phyloP scores from a whole-genome alignment of 1,139 yeast species.

The Diutina ranongensis region DNA sequence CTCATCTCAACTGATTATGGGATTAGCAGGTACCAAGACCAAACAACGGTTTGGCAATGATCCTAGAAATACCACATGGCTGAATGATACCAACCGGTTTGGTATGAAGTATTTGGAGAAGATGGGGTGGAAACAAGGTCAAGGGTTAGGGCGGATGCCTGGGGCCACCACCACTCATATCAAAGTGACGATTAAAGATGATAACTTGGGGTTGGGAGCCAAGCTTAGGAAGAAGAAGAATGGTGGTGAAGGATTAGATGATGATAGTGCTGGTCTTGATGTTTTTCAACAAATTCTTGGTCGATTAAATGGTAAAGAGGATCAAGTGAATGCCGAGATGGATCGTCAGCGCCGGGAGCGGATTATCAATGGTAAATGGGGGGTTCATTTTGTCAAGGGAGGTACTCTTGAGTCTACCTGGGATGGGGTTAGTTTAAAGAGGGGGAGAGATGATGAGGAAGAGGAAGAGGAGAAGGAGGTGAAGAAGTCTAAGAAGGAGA shows the following conservation, averaged over 20 bases:
- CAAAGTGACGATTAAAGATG: constrained; percentile 71
- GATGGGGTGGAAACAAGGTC: constrained; percentile 88
- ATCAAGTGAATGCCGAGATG: constrained; percentile 42
- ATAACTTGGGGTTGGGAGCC: constrained; percentile 81
- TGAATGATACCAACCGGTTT: constrained; percentile 72
- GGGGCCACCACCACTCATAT: constrained; percentile 68
- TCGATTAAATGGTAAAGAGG: constrained; percentile 69
- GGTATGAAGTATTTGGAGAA: constrained; percentile 79
- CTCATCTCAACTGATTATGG: constrained; percentile 34
- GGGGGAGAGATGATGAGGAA: constrained; percentile 23
- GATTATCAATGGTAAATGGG: constrained; percentile 71
- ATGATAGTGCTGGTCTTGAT: constrained; percentile 84
- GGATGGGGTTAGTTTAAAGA: constrained; percentile 42
- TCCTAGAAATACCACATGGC: constrained; percentile 93
- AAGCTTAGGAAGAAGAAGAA: constrained; percentile 45
- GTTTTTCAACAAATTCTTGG: constrained; percentile 88
- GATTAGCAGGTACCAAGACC: constrained; percentile 75
- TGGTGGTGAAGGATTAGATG: constrained; percentile 50
- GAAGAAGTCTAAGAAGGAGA: constrained; percentile 16
- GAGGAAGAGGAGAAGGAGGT: constrained; percentile 11
- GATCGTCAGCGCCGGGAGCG: constrained; percentile 57
- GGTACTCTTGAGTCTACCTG: constrained; percentile 77
- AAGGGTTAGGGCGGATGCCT: constrained; percentile 66
- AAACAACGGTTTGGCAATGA: constrained; percentile 85
- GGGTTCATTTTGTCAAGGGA: constrained; percentile 77